These are phyloP conservation scores for Candida ortonii DNA, from an alignment of 805 yeast species.

Conservation along the genomic window DNA sequence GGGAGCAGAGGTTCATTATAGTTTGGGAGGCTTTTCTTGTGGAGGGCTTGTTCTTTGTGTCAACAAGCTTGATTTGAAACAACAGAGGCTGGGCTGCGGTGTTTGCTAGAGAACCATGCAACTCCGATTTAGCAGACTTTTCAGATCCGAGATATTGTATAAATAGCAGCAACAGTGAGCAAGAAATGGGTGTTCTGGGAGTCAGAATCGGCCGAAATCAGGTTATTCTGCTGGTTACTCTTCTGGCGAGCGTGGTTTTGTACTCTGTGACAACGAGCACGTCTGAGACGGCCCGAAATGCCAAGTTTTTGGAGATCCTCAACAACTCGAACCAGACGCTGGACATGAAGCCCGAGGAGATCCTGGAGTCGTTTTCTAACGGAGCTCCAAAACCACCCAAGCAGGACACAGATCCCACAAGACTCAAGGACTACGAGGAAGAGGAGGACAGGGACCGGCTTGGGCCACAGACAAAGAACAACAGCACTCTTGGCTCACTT, in stretches of 20 bases:
- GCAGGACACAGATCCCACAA: not conserved
- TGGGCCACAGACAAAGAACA: not conserved
- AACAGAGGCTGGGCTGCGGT: no score
- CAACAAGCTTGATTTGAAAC: no score
- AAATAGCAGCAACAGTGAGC: no score
- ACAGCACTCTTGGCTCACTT: not conserved
- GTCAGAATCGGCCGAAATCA: constrained; percentile 8
- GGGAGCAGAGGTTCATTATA: no score
- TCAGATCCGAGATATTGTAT: no score
- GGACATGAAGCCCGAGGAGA: constrained; percentile 11
- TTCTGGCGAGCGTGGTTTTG: constrained; percentile 4
- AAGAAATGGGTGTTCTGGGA: constrained; percentile 6
- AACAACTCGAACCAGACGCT: constrained; percentile 8
- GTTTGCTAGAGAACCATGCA: no score
- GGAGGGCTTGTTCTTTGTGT: no score
- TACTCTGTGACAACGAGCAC: constrained; percentile 3
- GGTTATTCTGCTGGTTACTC: constrained; percentile 3
- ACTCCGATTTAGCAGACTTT: no score
- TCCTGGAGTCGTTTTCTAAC: constrained; percentile 8
- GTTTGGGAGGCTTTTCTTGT: no score
- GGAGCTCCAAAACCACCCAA: constrained; percentile 8
- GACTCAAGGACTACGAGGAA: not conserved
- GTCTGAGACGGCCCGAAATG: constrained; percentile 5
- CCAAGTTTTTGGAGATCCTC: constrained; percentile 8
- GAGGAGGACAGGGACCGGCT: not conserved